Percentiles rank a stretch among this genome's conserved stretches.
Evolutionary conservation across 2,329 filamentous ascomycete species (phyloP).

Genomic region (Periconia digitata): DNA sequence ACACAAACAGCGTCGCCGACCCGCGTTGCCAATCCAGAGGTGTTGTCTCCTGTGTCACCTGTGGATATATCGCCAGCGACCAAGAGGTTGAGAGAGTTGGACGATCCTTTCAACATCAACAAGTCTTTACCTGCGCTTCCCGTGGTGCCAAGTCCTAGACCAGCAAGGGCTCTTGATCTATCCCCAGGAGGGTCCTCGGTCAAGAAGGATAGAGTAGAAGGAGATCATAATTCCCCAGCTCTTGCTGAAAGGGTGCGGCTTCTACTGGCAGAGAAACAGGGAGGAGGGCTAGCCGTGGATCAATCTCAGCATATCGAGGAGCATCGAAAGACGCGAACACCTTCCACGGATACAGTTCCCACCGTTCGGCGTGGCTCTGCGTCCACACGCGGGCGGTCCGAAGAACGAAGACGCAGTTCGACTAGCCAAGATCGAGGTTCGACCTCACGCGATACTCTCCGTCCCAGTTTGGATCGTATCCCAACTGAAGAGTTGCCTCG

Average conservation of each 20-base stretch:
- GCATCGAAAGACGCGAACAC: constrained; percentile 13
- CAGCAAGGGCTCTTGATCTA: constrained; percentile 4
- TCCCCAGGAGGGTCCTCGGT: too few species aligned
- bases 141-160: constrained; percentile 5
- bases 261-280: constrained; percentile 23
- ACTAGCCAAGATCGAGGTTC: constrained; percentile 32
- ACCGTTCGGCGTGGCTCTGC: constrained; percentile 25
- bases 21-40: constrained; percentile 10
- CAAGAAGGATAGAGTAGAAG: too few species aligned
- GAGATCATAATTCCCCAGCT: too few species aligned
- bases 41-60: constrained; percentile 20
- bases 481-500: constrained; percentile 33
- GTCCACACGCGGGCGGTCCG: constrained; percentile 28
- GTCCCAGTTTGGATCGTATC: constrained; percentile 26
- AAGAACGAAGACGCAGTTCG: constrained; percentile 31
- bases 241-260: constrained; percentile 29
- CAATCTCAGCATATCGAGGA: constrained; percentile 12
- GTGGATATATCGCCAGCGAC: constrained; percentile 11
- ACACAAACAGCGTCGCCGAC: constrained; percentile 18
- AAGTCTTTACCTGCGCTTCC: constrained; percentile 26
- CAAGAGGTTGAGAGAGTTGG: constrained; percentile 6
- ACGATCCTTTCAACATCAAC: constrained; percentile 18
- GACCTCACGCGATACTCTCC: constrained; percentile 24
- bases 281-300: constrained; percentile 6
- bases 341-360: constrained; percentile 21